Evolutionary conservation across 2,329 filamentous ascomycete genomes (phyloP).

Genomic region (Claviceps pusilla): DNA sequence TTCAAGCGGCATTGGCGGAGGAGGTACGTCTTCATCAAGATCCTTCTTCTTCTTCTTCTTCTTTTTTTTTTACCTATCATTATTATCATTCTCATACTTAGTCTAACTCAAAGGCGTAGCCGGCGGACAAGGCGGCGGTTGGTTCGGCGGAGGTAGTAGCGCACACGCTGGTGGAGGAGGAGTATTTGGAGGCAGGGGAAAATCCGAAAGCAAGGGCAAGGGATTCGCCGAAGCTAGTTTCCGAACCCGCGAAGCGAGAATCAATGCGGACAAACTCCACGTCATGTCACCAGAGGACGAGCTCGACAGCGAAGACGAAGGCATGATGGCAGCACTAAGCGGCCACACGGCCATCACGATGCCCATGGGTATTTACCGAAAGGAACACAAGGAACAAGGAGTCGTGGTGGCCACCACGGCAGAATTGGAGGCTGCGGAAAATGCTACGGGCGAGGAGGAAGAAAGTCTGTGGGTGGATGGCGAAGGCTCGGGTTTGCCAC

Average conservation of each 20-base stretch:
- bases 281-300: constrained; percentile 28
- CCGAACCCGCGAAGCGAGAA: constrained; percentile 27
- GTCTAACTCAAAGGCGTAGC: constrained; percentile 5
- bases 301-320: constrained; percentile 29
- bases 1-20: constrained; percentile 17
- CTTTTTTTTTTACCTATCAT: not conserved
- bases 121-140: constrained; percentile 12
- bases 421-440: constrained; percentile 40
- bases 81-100: not conserved
- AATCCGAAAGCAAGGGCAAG: constrained; percentile 21
- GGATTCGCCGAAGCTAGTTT: constrained; percentile 23
- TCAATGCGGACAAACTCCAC: constrained; percentile 43
- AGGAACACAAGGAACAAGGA: constrained; percentile 38
- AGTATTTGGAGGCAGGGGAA: constrained; percentile 14
- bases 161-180: constrained; percentile 13
- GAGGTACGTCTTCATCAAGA: constrained; percentile 5
- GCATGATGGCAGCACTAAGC: constrained; percentile 23
- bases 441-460: constrained; percentile 28
- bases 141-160: constrained; percentile 18
- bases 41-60: not conserved
- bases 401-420: constrained; percentile 40
- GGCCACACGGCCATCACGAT: constrained; percentile 21
- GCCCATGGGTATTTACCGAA: constrained; percentile 41
- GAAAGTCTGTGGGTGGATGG: constrained; percentile 32
- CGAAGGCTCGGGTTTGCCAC: constrained; percentile 14